phyloP scores from a whole-genome alignment of 805 yeast species.

The Saccharomycopsis capsularis region DNA sequence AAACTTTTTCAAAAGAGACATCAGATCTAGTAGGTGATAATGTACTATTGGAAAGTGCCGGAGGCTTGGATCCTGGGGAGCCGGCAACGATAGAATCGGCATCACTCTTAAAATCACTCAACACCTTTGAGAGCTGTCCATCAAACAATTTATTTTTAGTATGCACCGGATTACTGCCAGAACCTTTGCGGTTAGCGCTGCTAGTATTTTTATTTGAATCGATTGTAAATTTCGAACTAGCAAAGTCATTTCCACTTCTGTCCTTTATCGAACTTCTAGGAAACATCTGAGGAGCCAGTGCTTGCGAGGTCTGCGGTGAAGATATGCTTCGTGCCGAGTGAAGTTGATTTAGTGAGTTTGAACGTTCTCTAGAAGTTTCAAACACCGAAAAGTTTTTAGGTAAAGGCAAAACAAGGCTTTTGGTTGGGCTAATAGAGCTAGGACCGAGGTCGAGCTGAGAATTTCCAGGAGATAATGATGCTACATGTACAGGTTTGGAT shows the following conservation, averaged over 20 bases:
- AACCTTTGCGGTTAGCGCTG: not conserved
- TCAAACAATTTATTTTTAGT: not conserved
- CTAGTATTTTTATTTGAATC: not conserved
- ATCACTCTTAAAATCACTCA: not conserved
- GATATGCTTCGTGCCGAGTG: constrained; percentile 6
- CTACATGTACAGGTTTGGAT: too few relatives aligned
- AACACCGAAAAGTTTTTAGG: not conserved
- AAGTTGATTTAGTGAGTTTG: constrained; percentile 11
- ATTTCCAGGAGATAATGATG: too few relatives aligned
- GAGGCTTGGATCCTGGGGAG: not conserved
- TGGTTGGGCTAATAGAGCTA: not conserved
- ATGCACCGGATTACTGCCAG: not conserved
- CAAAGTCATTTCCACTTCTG: constrained; percentile 1
- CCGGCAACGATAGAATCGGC: not conserved
- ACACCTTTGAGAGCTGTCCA: not conserved
- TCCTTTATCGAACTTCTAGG: not conserved
- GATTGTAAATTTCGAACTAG: constrained; percentile 3
- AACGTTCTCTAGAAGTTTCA: constrained; percentile 11
- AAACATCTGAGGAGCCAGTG: not conserved
- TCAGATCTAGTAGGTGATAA: constrained; percentile 2
- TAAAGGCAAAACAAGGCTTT: not conserved
- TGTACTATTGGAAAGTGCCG: not conserved
- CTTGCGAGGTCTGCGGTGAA: not conserved
- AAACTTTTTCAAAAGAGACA: constrained; percentile 7
- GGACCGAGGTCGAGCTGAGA: too few relatives aligned